A percentile compares a stretch with the other conserved stretches of the same genome.
Conservation (phyloP, 164 flowering plant species). For the Dillenia suffruticosa region DNA sequence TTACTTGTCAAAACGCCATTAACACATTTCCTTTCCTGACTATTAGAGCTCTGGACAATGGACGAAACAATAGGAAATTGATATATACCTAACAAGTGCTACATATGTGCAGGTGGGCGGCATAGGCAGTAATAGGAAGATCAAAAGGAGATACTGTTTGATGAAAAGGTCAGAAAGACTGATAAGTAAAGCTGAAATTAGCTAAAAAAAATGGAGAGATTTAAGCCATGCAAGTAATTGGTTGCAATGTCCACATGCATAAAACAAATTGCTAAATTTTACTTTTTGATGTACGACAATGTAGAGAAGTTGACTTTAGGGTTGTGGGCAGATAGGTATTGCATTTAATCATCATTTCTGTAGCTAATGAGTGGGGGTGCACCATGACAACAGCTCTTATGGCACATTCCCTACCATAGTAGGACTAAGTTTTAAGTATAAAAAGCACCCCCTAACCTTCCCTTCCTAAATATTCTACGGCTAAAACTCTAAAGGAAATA, state of each 20-base stretch:
- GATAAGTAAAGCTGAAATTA: conserved; percentile 21
- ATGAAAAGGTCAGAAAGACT: conserved; percentile 1
- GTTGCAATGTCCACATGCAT: conserved; percentile 16
- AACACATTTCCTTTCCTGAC: no score
- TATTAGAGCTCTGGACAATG: no score
- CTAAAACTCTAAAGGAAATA: conserved; percentile 1
- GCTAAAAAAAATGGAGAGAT: conserved; percentile 1
- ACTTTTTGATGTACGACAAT: conserved; percentile 12
- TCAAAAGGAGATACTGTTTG: conserved; percentile 12
- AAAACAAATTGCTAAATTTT: background rate
- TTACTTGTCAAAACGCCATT: no score
- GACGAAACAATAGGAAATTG: background rate
- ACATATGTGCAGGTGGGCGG: conserved; percentile 1
- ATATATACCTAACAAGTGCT: background rate
- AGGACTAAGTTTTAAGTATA: conserved; percentile 6
- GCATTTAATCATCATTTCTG: conserved; percentile 32
- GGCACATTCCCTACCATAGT: conserved; percentile 13
- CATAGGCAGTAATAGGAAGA: conserved; percentile 16
- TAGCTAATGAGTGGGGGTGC: conserved; percentile 37
- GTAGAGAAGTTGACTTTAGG: conserved; percentile 49
- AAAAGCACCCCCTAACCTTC: conserved; percentile 15
- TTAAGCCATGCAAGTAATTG: conserved; percentile 34
- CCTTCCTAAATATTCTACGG: background rate
- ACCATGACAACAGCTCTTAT: conserved; percentile 23
- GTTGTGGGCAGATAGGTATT: conserved; percentile 23